Conservation (phyloP, 768 basidiomycete genomes). For the Tephrocybe sp. region DNA sequence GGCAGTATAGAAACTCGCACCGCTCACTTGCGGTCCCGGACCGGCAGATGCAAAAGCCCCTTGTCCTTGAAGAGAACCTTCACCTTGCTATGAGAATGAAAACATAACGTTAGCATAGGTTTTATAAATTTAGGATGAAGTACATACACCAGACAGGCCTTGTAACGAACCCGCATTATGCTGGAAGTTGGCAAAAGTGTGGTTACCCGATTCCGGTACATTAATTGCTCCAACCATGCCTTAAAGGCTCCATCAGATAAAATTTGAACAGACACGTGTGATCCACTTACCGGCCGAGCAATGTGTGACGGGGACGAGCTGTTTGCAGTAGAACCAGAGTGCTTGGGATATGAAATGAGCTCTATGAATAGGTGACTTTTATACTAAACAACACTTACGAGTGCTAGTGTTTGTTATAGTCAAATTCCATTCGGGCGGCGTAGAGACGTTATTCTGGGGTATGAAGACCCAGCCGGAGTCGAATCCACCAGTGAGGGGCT, state of each 20-base stretch:
- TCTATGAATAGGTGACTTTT: not conserved
- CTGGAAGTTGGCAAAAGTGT: constrained; percentile 37
- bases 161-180: constrained; percentile 26
- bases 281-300: constrained; percentile 30
- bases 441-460: constrained; percentile 22
- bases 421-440: constrained; percentile 42
- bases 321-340: constrained; percentile 62
- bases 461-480: constrained; percentile 52
- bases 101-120: not conserved
- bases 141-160: constrained; percentile 31
- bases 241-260: constrained; percentile 4
- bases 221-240: constrained; percentile 56
- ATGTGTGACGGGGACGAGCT: constrained; percentile 36
- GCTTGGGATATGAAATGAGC: constrained; percentile 24
- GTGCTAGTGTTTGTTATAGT: constrained; percentile 45
- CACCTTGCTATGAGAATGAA: constrained; percentile 30
- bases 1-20: constrained; percentile 25
- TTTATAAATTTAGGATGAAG: constrained; percentile 4
- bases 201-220: constrained; percentile 38
- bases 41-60: constrained; percentile 46
- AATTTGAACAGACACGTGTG: not conserved
- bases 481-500: constrained; percentile 43
- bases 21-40: constrained; percentile 36
- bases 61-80: constrained; percentile 38
- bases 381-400: constrained; percentile 32